Conservation (phyloP, 1,284 basidiomycete species). For the Ceratobasidium theobromae region DNA sequence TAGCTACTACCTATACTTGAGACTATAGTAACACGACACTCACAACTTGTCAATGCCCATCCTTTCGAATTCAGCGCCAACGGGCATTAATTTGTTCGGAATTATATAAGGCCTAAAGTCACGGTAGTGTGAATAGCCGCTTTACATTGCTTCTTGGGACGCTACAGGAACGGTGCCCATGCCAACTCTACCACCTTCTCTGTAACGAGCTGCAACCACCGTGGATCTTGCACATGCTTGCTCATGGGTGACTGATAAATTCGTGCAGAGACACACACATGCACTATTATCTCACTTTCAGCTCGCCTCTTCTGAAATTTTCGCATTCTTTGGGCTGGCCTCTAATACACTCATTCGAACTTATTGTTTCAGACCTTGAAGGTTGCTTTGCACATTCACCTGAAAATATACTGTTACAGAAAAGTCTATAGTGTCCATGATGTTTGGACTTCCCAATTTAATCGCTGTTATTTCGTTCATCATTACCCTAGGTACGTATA, state of each 20-base stretch:
- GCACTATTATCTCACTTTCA: neutral
- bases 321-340: conserved; percentile 11
- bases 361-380: conserved; percentile 27
- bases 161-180: conserved; percentile 11
- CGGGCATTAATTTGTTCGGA: too few species aligned
- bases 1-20: too few species aligned
- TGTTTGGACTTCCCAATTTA: conserved; percentile 13
- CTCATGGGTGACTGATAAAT: neutral
- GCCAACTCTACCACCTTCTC: neutral
- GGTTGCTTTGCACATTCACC: conserved; percentile 1
- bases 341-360: conserved; percentile 14
- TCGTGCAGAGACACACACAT: neutral
- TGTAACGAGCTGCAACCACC: neutral
- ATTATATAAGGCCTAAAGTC: too few species aligned
- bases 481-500: neutral
- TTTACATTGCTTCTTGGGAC: neutral
- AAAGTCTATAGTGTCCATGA: neutral
- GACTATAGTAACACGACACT: too few species aligned
- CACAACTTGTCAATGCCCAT: too few species aligned
- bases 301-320: conserved; percentile 3
- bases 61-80: too few species aligned
- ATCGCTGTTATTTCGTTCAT: neutral
- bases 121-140: conserved; percentile 1
- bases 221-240: neutral
- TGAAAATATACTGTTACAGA: neutral